A percentile compares a stretch with the other conserved stretches of the same genome.
Evolutionary conservation across 805 yeast species (phyloP).

Genomic region (Saturnispora besseyi): DNA sequence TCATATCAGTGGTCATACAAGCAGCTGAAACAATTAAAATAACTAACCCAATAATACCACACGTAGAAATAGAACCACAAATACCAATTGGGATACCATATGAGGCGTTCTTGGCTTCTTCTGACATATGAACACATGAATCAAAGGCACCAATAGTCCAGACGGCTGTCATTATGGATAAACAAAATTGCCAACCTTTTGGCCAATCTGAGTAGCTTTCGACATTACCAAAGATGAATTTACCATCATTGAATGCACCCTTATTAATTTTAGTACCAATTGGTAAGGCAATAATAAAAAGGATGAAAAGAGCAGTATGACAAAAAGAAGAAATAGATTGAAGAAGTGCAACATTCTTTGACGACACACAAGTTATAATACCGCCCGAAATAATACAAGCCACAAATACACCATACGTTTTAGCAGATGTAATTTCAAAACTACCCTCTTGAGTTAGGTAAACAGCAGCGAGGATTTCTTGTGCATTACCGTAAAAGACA

Average conservation of each 20-base stretch:
- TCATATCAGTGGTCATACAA: conserved; percentile 39
- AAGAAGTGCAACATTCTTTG: conserved; percentile 43
- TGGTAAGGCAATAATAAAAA: conserved; percentile 55
- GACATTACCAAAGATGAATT: conserved; percentile 44
- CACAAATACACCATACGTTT: conserved; percentile 52
- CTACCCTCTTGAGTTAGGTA: conserved; percentile 39
- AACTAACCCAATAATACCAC: conserved; percentile 50
- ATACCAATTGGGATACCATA: conserved; percentile 58
- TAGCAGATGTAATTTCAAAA: conserved; percentile 43
- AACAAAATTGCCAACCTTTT: conserved; percentile 43
- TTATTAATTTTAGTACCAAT: conserved; percentile 39
- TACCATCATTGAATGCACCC: conserved; percentile 34
- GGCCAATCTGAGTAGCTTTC: conserved; percentile 46
- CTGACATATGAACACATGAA: conserved; percentile 62
- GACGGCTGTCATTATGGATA: conserved; percentile 45
- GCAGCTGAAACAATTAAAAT: conserved; percentile 45
- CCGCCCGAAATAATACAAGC: conserved; percentile 47
- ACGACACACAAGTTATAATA: conserved; percentile 42
- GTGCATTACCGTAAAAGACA: conserved; percentile 56
- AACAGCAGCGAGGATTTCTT: conserved; percentile 49
- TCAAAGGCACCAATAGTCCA: conserved; percentile 73
- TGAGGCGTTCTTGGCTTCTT: conserved; percentile 56
- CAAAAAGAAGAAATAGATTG: conserved; percentile 50
- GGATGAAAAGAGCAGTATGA: conserved; percentile 40
- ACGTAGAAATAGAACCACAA: conserved; percentile 42